These are phyloP conservation scores for Leptomonas seymouri DNA, from an alignment of 208 protist genomes.

Conservation along the genomic window DNA sequence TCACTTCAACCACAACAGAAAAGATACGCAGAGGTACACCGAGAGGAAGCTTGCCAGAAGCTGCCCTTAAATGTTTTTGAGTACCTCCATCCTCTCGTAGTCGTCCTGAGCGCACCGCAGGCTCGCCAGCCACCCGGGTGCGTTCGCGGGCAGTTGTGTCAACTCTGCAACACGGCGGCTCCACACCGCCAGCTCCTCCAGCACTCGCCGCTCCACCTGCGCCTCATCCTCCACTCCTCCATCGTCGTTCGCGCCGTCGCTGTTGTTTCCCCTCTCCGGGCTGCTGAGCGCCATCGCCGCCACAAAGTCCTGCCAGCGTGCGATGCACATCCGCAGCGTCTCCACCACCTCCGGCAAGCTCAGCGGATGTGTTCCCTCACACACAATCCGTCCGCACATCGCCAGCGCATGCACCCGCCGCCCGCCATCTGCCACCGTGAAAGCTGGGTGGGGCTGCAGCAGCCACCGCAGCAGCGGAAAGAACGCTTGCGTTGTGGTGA, in stretches of 20 bases:
- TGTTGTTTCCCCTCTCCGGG: neutral
- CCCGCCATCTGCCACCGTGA: constrained; percentile 21
- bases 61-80: constrained; percentile 36
- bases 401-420: constrained; percentile 39
- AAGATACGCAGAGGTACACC: too few species aligned
- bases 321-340: constrained; percentile 30
- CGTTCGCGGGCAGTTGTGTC: constrained; percentile 12
- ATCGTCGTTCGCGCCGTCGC: neutral
- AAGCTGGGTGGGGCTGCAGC: constrained; percentile 29
- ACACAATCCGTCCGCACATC: constrained; percentile 34
- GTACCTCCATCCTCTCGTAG: constrained; percentile 49
- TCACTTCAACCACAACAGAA: neutral
- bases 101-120: constrained; percentile 49
- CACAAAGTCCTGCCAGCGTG: constrained; percentile 33
- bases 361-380: constrained; percentile 18
- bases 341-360: constrained; percentile 9
- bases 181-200: constrained; percentile 46
- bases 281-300: constrained; percentile 24
- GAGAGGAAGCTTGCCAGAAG: too few species aligned
- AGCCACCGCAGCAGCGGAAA: constrained; percentile 29
- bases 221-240: constrained; percentile 13
- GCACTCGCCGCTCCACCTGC: constrained; percentile 16
- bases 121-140: constrained; percentile 35
- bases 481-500: constrained; percentile 8
- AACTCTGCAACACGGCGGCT: constrained; percentile 26